These are phyloP conservation scores for Allodekkera sacchari DNA, from an alignment of 805 yeast species.

Conservation along the genomic window DNA sequence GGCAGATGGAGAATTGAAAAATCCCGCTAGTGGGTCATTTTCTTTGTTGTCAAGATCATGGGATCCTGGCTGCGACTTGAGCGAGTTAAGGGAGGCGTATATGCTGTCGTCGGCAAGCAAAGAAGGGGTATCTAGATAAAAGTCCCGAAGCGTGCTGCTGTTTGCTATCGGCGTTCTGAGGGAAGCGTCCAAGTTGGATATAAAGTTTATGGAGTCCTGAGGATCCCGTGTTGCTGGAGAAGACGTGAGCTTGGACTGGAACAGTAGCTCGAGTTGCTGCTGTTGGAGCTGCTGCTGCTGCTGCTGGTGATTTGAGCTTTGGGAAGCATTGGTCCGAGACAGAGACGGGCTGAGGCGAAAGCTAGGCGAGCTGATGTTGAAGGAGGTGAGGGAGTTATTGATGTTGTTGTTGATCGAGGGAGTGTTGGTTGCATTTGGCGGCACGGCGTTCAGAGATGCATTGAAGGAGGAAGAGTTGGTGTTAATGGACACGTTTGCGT, in stretches of 20 bases:
- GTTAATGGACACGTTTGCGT: too few species aligned
- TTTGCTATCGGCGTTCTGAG: slow-evolving; percentile 16
- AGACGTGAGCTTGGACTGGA: slow-evolving; percentile 7
- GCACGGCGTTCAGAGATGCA: slow-evolving; percentile 1
- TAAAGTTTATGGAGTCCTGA: slow-evolving; percentile 2
- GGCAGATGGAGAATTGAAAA: too few species aligned
- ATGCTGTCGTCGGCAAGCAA: background rate
- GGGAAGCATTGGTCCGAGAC: slow-evolving; percentile 1
- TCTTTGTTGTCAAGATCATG: slow-evolving; percentile 16
- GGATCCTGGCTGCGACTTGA: slow-evolving; percentile 8
- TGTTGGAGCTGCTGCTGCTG: slow-evolving; percentile 6
- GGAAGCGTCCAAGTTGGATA: slow-evolving; percentile 1
- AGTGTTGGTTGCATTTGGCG: slow-evolving; percentile 1
- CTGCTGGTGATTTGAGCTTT: slow-evolving; percentile 3
- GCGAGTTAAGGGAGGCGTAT: slow-evolving; percentile 9
- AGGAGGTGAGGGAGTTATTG: slow-evolving; percentile 4
- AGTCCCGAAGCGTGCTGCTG: slow-evolving; percentile 15
- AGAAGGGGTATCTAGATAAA: slow-evolving; percentile 17
- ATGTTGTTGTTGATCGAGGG: slow-evolving; percentile 2
- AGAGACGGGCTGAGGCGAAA: background rate
- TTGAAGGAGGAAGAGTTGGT: background rate
- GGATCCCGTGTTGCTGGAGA: background rate
- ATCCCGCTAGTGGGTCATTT: slow-evolving; percentile 15
- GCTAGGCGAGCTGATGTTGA: slow-evolving; percentile 4
- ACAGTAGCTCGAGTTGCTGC: slow-evolving; percentile 8